Conservation (phyloP, 2,329 filamentous ascomycete genomes). For the Saccharata proteae region DNA sequence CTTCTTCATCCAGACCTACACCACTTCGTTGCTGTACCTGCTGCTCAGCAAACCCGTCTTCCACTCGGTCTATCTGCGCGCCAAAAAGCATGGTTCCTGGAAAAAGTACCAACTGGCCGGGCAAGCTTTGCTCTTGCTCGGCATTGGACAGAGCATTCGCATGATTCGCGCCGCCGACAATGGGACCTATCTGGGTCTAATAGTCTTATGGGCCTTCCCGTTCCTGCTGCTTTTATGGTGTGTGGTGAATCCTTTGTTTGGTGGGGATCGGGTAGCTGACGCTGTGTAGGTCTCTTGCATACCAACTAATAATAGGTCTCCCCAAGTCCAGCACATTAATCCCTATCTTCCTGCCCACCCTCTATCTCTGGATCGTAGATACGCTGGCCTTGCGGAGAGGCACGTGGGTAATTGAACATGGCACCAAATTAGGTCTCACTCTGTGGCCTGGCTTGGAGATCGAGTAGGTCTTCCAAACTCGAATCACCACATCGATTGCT, state of each 20-base stretch:
- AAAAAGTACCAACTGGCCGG: constrained; percentile 33
- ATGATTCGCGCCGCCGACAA: constrained; percentile 35
- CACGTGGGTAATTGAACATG: constrained; percentile 58
- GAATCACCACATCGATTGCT: too few species aligned
- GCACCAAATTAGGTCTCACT: constrained; percentile 53
- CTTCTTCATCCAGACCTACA: constrained; percentile 67
- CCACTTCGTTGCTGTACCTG: constrained; percentile 56
- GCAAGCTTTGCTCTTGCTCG: constrained; percentile 33
- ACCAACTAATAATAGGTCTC: constrained; percentile 50
- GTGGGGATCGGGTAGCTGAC: constrained; percentile 7
- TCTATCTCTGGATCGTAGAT: constrained; percentile 63
- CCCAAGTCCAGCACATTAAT: constrained; percentile 45
- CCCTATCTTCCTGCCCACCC: constrained; percentile 51
- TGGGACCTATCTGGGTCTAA: constrained; percentile 57
- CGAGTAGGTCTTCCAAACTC: constrained; percentile 34
- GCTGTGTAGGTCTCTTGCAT: constrained; percentile 41
- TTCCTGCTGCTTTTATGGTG: constrained; percentile 53
- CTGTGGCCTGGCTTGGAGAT: constrained; percentile 56
- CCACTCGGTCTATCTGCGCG: constrained; percentile 40
- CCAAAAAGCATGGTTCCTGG: constrained; percentile 19
- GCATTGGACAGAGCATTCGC: constrained; percentile 30
- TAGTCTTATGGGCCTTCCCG: constrained; percentile 56
- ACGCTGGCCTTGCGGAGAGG: constrained; percentile 54
- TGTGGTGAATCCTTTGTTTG: constrained; percentile 1
- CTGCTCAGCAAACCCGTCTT: constrained; percentile 52